A percentile compares a stretch with the other conserved stretches of the same genome.
phyloP scores from a whole-genome alignment of 2,329 filamentous ascomycete species.

The Aspergillus bombycis region DNA sequence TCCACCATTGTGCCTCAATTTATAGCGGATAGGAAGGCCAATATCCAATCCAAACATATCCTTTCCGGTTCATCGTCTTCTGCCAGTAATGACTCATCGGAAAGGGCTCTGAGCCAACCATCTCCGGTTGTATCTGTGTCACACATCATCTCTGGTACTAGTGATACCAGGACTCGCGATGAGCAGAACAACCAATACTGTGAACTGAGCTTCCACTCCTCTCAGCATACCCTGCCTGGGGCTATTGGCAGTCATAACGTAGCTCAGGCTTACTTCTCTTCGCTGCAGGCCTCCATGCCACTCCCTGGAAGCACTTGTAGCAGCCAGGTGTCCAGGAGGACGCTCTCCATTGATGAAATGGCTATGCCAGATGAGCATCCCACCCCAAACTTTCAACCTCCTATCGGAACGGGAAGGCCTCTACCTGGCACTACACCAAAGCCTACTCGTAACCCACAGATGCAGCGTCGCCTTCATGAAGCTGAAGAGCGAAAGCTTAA shows the following conservation, averaged over 20 bases:
- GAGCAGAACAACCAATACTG: neutral
- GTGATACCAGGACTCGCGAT: neutral
- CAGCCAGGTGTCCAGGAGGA: neutral
- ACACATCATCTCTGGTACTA: neutral
- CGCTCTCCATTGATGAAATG: neutral
- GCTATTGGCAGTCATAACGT: too few species aligned
- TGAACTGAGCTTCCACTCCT: neutral
- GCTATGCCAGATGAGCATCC: neutral
- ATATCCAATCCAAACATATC: neutral
- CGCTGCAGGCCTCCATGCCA: neutral
- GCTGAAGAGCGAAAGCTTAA: constrained; percentile 1
- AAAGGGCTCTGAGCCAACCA: too few species aligned
- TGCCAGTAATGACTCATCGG: neutral
- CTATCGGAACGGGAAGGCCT: neutral
- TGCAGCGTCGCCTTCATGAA: neutral
- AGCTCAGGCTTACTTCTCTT: neutral
- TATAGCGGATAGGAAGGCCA: neutral
- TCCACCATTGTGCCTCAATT: neutral
- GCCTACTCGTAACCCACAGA: neutral
- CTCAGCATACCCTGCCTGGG: neutral
- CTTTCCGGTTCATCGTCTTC: neutral
- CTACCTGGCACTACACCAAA: neutral
- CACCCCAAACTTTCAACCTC: neutral
- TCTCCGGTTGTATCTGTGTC: neutral
- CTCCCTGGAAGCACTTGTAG: neutral